Evolutionary conservation across 2,329 filamentous ascomycete species (phyloP), one percentile per base, ranked within the genome.

Genomic region (Ophiostoma tasmaniense): DNA sequence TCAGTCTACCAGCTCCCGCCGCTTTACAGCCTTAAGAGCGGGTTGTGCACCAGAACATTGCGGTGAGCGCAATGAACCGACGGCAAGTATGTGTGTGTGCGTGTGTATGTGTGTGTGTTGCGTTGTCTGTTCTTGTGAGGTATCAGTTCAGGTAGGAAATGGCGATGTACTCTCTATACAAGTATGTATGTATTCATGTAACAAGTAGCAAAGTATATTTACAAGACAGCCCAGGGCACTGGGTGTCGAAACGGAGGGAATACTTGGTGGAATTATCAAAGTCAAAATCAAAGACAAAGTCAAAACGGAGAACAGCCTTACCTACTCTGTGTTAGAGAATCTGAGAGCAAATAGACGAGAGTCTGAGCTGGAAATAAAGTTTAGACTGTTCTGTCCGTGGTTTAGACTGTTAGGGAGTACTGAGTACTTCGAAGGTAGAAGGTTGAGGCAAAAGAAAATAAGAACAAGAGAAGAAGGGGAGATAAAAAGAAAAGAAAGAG

Each of bases 11-110:
- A 25, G 50, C 50, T n/a, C 59, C 68, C 65, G 65, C 65, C 65
- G 65, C 52, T 69, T 64, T 33, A 66, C 68, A 69, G 68, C 68
- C 68, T 67, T 69, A 67, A n/a, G 68, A 61, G 37, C 65, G 6
- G 65, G 20, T 30, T 20, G 50, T 59, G 30, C 55, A 67, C 55
- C 52, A 28, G 39, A 64, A 69, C n/a, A 59, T 68, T 35, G 52
- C 68, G 64, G 64, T 69, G 64, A 62, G 61, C 20, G n/a, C 6
- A 30, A 20, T 25, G 62, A 45, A n/a, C 39, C 61, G 61, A 64
- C 37, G 50, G 42, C 22, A 45, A 20, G 50, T 52, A 55, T 68
- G 35, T 37, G 35, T 35, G 8, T 35, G 33, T 35, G 33, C 8
- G 3, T 35, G 37, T 39, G 37, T 39, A 3, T 25, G 52, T 59